phyloP scores from a whole-genome alignment of 164 flowering plant genomes.

The Vitis riparia region DNA sequence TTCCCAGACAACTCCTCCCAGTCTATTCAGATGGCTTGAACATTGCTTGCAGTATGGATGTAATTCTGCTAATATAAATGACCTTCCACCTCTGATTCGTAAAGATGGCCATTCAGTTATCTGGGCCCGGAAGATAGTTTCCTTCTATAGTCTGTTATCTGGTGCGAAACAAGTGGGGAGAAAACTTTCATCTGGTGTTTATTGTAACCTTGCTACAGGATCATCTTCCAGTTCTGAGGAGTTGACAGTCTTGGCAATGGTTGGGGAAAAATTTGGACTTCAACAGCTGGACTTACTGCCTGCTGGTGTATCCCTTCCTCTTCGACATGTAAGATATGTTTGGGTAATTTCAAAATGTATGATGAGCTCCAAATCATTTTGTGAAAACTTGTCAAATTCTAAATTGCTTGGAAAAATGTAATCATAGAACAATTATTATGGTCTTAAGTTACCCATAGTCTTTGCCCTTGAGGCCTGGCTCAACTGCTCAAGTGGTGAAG shows the following conservation, averaged over 20 bases:
- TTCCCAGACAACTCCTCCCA: constrained; percentile 60
- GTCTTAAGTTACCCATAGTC: too few species aligned
- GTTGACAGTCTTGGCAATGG: constrained; percentile 88
- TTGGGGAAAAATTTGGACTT: constrained; percentile 88
- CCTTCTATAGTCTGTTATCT: constrained; percentile 76
- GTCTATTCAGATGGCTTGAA: constrained; percentile 89
- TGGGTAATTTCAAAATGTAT: neutral
- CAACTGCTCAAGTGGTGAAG: too few species aligned
- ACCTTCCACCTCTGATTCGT: constrained; percentile 72
- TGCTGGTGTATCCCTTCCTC: constrained; percentile 88
- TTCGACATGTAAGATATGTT: constrained; percentile 79
- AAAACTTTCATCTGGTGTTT: constrained; percentile 76
- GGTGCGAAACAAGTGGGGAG: constrained; percentile 65
- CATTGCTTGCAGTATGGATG: constrained; percentile 71
- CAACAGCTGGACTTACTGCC: constrained; percentile 85
- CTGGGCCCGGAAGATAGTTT: constrained; percentile 79
- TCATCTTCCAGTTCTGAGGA: constrained; percentile 62
- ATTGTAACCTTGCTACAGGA: constrained; percentile 71
- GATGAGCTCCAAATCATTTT: neutral
- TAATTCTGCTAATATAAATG: constrained; percentile 38
- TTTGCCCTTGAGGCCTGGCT: too few species aligned
- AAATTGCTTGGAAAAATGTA: neutral
- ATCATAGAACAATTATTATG: too few species aligned
- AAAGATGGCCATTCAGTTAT: constrained; percentile 63
- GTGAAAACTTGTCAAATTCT: neutral